Conservation (phyloP, 2,329 filamentous ascomycete species). For the Aureobasidium namibiae region DNA sequence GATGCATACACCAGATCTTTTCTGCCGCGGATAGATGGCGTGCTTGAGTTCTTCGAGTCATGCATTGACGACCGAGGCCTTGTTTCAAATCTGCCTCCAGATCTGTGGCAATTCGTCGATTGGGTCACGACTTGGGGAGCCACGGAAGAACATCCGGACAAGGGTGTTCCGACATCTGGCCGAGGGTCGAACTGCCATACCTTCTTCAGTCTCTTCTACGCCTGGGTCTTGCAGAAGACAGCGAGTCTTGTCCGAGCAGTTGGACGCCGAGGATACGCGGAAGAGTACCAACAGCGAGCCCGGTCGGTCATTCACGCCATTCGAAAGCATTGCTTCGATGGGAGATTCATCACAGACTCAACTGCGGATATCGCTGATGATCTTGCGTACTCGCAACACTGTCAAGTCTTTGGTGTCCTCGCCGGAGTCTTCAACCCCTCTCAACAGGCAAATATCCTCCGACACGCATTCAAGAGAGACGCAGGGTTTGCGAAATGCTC, state of each 20-base stretch:
- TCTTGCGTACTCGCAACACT: conserved; percentile 28
- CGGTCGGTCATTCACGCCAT: not conserved
- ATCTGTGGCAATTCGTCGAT: not conserved
- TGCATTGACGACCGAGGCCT: conserved; percentile 14
- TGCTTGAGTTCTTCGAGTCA: conserved; percentile 27
- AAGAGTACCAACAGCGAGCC: not conserved
- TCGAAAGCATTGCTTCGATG: not conserved
- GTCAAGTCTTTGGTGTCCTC: conserved; percentile 31
- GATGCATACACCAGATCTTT: conserved; percentile 23
- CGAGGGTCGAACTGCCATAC: not conserved
- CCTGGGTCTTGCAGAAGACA: not conserved
- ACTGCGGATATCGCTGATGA: conserved; percentile 24
- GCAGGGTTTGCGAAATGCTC: conserved; percentile 17
- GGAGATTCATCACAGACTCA: conserved; percentile 30
- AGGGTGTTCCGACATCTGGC: not conserved
- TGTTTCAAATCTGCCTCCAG: conserved; percentile 30
- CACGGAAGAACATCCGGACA: not conserved
- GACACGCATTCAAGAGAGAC: conserved; percentile 4
- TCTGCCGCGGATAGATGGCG: conserved; percentile 27
- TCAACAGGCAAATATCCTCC: not conserved
- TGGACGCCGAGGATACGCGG: not conserved
- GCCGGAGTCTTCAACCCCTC: conserved; percentile 22
- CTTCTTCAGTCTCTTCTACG: not conserved
- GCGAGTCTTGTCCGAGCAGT: not conserved
- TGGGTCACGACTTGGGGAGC: not conserved